Evolutionary conservation across 1,284 basidiomycete genomes (phyloP).

Genomic region (Volvariella surrecta): DNA sequence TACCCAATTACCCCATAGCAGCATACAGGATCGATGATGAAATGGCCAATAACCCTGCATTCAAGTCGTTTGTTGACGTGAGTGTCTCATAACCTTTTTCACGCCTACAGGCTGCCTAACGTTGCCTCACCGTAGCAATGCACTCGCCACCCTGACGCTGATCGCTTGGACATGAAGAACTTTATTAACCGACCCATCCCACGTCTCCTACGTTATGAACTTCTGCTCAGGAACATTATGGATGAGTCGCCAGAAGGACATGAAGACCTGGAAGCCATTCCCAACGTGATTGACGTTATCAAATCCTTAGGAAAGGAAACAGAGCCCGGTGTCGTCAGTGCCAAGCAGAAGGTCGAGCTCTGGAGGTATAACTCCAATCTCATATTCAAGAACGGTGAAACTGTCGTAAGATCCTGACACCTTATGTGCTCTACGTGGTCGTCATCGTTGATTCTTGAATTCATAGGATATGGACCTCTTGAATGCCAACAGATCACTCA

Average conservation of each 20-base stretch:
- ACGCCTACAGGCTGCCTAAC: slow-evolving; percentile 5
- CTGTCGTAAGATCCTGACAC: slow-evolving; percentile 50
- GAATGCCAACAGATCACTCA: slow-evolving; percentile 74
- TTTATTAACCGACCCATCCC: slow-evolving; percentile 89
- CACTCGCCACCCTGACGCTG: slow-evolving; percentile 65
- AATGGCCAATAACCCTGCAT: slow-evolving; percentile 68
- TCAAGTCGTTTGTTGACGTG: slow-evolving; percentile 82
- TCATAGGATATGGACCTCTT: slow-evolving; percentile 79
- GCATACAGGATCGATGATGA: slow-evolving; percentile 89
- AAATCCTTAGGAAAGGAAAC: slow-evolving; percentile 78
- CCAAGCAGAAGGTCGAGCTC: slow-evolving; percentile 81
- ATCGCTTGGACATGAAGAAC: slow-evolving; percentile 77
- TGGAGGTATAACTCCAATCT: slow-evolving; percentile 80
- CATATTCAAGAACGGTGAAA: slow-evolving; percentile 71
- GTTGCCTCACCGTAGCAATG: slow-evolving; percentile 38
- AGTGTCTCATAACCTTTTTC: slow-evolving; percentile 13
- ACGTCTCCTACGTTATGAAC: slow-evolving; percentile 81
- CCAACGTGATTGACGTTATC: slow-evolving; percentile 80
- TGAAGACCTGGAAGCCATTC: slow-evolving; percentile 73
- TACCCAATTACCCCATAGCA: slow-evolving; percentile 91
- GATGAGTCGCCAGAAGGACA: slow-evolving; percentile 67
- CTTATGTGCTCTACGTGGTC: slow-evolving; percentile 4
- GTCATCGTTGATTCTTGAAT: background rate
- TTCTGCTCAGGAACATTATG: slow-evolving; percentile 75
- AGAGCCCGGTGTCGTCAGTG: slow-evolving; percentile 74